phyloP scores from a whole-genome alignment of 257 asterid species.

The Forsythia viridissima region DNA sequence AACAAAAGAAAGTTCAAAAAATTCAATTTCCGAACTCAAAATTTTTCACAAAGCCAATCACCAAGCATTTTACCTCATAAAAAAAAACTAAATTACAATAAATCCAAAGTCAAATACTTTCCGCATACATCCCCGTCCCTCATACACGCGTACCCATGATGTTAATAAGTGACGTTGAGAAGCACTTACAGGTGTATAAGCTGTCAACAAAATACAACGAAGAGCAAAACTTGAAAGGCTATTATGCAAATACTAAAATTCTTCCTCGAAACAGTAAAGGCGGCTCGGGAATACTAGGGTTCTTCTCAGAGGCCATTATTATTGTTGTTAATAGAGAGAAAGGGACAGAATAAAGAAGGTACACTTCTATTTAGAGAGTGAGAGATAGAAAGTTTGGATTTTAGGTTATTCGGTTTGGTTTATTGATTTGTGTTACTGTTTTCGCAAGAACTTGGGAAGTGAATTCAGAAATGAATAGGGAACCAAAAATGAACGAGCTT shows the following conservation, averaged over 20 bases:
- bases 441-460: slow-evolving; percentile 32
- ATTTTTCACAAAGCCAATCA: slow-evolving; percentile 12
- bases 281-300: slow-evolving; percentile 62
- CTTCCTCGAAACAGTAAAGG: slow-evolving; percentile 39
- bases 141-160: background rate
- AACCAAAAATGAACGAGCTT: slow-evolving; percentile 23
- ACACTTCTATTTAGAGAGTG: slow-evolving; percentile 27
- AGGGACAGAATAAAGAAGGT: slow-evolving; percentile 29
- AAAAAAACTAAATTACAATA: background rate
- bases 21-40: background rate
- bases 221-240: slow-evolving; percentile 1
- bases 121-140: background rate
- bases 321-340: slow-evolving; percentile 15
- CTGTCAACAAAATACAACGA: slow-evolving; percentile 4
- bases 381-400: slow-evolving; percentile 23
- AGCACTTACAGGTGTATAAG: slow-evolving; percentile 44
- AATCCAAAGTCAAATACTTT: slow-evolving; percentile 7
- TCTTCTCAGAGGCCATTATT: slow-evolving; percentile 49
- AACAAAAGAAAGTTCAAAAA: background rate
- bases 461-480: slow-evolving; percentile 21
- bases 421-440: background rate
- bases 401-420: background rate
- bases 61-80: slow-evolving; percentile 10
- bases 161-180: slow-evolving; percentile 12
- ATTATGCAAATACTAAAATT: slow-evolving; percentile 14